These are phyloP conservation scores for Gardenia jasminoides DNA, from an alignment of 257 asterid species.

Conservation along the genomic window DNA sequence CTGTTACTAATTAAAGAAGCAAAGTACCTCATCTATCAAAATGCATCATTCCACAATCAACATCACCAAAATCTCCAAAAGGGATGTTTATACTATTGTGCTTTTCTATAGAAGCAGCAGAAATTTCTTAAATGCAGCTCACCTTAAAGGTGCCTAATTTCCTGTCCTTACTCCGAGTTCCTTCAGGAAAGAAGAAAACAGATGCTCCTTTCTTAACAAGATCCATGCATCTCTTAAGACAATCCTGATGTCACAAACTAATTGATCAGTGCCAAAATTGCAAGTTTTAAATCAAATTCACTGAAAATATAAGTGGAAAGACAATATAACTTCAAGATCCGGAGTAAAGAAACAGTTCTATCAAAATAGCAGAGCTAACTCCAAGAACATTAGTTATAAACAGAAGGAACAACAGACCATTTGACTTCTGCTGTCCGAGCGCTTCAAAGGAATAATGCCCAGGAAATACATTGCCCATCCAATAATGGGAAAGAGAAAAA, in stretches of 20 bases:
- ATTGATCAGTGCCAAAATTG: constrained; percentile 13
- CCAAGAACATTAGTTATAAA: neutral
- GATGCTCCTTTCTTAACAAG: constrained; percentile 91
- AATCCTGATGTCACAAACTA: constrained; percentile 52
- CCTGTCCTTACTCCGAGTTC: constrained; percentile 89
- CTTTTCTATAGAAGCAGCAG: neutral
- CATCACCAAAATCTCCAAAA: neutral
- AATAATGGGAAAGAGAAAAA: constrained; percentile 82
- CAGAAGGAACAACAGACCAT: constrained; percentile 45
- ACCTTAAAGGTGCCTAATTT: constrained; percentile 89
- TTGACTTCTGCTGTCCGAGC: constrained; percentile 96
- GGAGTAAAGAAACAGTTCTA: neutral
- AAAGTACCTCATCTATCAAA: neutral
- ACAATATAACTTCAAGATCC: neutral
- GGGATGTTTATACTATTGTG: neutral
- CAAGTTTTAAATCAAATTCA: neutral
- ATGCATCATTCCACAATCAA: neutral
- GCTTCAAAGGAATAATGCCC: constrained; percentile 89
- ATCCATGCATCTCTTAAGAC: constrained; percentile 79
- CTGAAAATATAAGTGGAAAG: neutral
- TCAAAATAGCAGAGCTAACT: constrained; percentile 12
- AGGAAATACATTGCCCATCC: constrained; percentile 98
- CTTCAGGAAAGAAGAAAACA: constrained; percentile 93
- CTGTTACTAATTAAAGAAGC: neutral
- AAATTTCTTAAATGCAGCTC: constrained; percentile 8